Conservation (phyloP, 192 early-diverging fungal genomes). For the Mortierella hygrophila region DNA sequence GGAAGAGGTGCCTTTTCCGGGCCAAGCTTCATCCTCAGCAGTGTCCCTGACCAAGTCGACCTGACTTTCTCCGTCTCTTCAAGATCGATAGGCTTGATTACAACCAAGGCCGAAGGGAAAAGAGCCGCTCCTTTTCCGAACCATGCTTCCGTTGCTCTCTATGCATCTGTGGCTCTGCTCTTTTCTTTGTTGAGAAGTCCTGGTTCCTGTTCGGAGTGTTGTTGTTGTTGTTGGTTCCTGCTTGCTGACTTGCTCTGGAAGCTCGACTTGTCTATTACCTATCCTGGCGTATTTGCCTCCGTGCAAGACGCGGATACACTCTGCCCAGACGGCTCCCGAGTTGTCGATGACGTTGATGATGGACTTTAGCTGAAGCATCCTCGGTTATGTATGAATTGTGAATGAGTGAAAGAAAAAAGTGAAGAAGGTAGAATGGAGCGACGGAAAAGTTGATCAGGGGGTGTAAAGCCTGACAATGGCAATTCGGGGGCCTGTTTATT, state of each 20-base stretch:
- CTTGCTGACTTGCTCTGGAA: neutral
- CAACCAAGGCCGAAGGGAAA: no score
- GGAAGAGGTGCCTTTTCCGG: no score
- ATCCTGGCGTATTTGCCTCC: conserved; percentile 80
- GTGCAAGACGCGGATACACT: conserved; percentile 94
- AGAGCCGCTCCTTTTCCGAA: no score
- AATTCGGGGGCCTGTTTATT: neutral
- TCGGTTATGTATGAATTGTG: conserved; percentile 14
- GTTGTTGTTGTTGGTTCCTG: neutral
- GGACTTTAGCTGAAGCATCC: conserved; percentile 88
- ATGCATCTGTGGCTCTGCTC: neutral
- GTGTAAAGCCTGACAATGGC: neutral
- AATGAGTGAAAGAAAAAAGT: neutral
- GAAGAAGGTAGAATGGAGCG: neutral
- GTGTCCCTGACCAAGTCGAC: no score
- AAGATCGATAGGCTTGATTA: no score
- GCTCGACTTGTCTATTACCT: conserved; percentile 40
- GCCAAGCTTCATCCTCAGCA: no score
- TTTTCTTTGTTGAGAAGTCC: neutral
- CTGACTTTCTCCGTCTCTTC: no score
- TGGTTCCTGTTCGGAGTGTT: no score
- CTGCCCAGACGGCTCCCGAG: conserved; percentile 91
- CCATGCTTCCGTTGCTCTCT: no score
- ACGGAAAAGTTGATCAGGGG: neutral
- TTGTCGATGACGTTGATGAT: conserved; percentile 96